These are phyloP conservation scores for Domatiomyces globalis DNA, from an alignment of 2,329 filamentous ascomycete species.

Conservation along the genomic window DNA sequence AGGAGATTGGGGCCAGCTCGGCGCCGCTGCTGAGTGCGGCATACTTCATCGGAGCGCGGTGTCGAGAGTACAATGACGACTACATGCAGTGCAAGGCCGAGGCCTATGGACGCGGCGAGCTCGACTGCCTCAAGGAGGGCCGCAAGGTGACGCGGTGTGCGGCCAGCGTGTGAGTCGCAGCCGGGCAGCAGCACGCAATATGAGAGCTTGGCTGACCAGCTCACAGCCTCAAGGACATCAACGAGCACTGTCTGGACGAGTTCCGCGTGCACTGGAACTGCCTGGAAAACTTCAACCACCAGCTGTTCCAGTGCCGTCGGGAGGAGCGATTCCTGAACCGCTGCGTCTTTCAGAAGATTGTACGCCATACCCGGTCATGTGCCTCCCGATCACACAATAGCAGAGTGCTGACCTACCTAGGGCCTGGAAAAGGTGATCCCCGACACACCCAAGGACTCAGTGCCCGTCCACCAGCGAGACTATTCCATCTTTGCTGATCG, in stretches of 20 bases:
- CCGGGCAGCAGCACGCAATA: constrained; percentile 4
- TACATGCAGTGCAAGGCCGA: constrained; percentile 99
- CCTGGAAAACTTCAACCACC: constrained; percentile 93
- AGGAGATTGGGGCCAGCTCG: constrained; percentile 84
- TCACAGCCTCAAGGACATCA: constrained; percentile 76
- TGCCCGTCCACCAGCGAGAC: constrained; percentile 59
- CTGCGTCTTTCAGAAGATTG: constrained; percentile 91
- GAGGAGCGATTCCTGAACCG: constrained; percentile 81
- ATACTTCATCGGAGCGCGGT: constrained; percentile 94
- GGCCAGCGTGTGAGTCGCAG: constrained; percentile 67
- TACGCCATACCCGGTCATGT: constrained; percentile 36
- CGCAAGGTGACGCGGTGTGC: constrained; percentile 94
- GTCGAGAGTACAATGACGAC: constrained; percentile 93
- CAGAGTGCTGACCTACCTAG: constrained; percentile 29
- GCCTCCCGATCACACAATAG: constrained; percentile 1
- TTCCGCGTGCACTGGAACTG: constrained; percentile 94
- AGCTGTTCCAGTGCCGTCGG: constrained; percentile 87
- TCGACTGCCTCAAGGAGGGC: constrained; percentile 92
- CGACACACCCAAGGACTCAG: constrained; percentile 53
- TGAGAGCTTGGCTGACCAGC: background rate
- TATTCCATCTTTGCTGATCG: constrained; percentile 30
- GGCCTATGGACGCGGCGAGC: constrained; percentile 75
- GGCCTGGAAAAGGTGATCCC: constrained; percentile 71
- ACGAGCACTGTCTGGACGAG: constrained; percentile 79
- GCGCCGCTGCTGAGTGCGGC: constrained; percentile 82